Evolutionary conservation across 23 red algal species (phyloP).

Genomic region (Gracilaria caudata): DNA sequence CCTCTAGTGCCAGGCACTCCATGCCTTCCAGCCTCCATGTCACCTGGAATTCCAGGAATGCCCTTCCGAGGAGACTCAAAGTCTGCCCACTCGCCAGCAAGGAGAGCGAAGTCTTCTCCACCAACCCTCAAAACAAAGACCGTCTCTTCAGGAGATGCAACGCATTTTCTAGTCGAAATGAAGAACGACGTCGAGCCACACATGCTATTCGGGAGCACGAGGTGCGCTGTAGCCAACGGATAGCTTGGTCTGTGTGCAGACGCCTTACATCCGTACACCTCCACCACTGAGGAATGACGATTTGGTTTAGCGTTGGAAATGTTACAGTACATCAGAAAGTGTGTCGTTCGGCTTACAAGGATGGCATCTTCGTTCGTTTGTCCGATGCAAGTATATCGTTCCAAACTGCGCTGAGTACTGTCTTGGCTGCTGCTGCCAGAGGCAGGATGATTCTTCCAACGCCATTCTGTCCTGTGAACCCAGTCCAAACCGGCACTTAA

Average conservation of each 20-base stretch:
- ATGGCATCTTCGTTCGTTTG: not conserved
- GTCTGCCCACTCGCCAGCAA: not conserved
- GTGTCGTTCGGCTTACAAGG: not conserved
- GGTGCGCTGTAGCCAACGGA: conserved; percentile 1
- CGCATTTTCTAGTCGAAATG: not conserved
- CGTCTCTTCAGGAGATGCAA: not conserved
- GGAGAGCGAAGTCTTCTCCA: not conserved
- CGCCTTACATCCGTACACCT: not conserved
- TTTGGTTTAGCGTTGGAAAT: not conserved
- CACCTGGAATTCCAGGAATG: not conserved
- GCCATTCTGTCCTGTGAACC: not conserved
- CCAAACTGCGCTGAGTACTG: not conserved
- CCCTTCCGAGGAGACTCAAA: not conserved
- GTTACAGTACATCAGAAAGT: not conserved
- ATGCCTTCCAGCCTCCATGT: not conserved
- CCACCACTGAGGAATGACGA: not conserved
- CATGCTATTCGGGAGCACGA: not conserved
- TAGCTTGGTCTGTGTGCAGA: not conserved
- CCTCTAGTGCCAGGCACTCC: not conserved
- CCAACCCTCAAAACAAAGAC: conserved; percentile 1
- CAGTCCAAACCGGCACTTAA: not conserved
- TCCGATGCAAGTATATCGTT: not conserved
- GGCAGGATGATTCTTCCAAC: not conserved
- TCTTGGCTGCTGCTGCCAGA: not conserved
- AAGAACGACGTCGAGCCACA: not conserved